These are phyloP conservation scores for Fusarium foetens DNA, from an alignment of 2,329 filamentous ascomycete species.

Conservation along the genomic window DNA sequence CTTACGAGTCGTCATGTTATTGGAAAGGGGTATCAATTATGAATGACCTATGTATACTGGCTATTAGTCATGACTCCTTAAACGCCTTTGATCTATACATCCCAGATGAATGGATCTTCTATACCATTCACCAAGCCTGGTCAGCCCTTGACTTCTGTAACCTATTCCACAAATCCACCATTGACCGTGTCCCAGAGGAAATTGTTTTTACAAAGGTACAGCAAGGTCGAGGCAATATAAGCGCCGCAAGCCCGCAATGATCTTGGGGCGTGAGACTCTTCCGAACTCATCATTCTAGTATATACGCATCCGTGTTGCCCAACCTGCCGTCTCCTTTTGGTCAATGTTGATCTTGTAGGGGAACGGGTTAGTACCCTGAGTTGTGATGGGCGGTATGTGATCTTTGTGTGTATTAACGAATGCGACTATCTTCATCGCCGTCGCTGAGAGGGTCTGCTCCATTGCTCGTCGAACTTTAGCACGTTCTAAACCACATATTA, in stretches of 20 bases:
- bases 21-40: constrained; percentile 41
- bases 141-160: not conserved
- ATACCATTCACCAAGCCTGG: not conserved
- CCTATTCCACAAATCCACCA: not conserved
- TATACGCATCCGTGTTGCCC: constrained; percentile 82
- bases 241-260: not conserved
- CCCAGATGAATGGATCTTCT: not conserved
- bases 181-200: not conserved
- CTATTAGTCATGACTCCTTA: constrained; percentile 16
- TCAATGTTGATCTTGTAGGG: constrained; percentile 94
- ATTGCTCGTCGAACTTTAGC: constrained; percentile 90
- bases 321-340: constrained; percentile 76
- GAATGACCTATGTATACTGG: constrained; percentile 16
- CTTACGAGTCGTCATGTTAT: not conserved
- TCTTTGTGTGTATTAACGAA: constrained; percentile 90
- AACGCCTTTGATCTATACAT: constrained; percentile 33
- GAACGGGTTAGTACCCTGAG: constrained; percentile 92
- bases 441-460: constrained; percentile 87
- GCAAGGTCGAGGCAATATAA: not conserved
- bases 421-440: constrained; percentile 88
- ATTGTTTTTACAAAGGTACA: not conserved
- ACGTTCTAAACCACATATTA: constrained; percentile 68
- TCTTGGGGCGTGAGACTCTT: not conserved
- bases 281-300: constrained; percentile 57
- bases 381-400: constrained; percentile 97